Evolutionary conservation across 2,329 filamentous ascomycete genomes (phyloP), one percentile per base, ranked within the genome.

Genomic region (Pyrenophora teres): DNA sequence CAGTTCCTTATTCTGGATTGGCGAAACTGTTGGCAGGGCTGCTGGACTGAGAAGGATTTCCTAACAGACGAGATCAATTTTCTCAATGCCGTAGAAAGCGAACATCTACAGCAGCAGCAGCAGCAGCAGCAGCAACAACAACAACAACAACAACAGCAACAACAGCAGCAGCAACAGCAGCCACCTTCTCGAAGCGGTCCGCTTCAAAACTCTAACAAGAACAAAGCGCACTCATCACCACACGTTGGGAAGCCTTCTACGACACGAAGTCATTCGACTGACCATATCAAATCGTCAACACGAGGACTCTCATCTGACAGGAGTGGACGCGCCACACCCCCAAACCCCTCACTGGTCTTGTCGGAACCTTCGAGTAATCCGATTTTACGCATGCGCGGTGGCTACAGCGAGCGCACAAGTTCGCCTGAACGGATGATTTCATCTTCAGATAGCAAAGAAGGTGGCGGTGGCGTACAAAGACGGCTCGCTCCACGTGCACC

Each of bases 1-100:
- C 91, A 92, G 66, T 97, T 96, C 60, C 81, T 97, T 10, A 92
- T 97, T 16, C 90, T 91, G 68, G 89, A 97, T 70, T 97, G 93
- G 93, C 87, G 92, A 63, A 88, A 95, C 63, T 97, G 93, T 77
- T 97, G 93, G 93, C 92, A 94, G 72, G 93, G 93, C 7, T 97
- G 93, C 77, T 92, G 87, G 79, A 95, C 89, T 10, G 93, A 97
- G 74, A 86, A 90, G 57, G 86, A 85, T 60, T 93, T 83, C 67
- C 51, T 74, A 30, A 54, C 57, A 8, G 68, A 71, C 32, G 71
- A 74, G 59, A 56, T 74, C 50, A 62, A 61, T 40, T 67, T 67
- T 35, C 36, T 72, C 37, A 62, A 66, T 42, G 49, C 62, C 33
- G 37, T 62, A 21, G 61, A 67, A 42, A 40, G 37, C 18, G 58